Base-by-base conservation (phyloP, 495 filamentous ascomycete species). In the Venustampulla echinocandica region DNA sequence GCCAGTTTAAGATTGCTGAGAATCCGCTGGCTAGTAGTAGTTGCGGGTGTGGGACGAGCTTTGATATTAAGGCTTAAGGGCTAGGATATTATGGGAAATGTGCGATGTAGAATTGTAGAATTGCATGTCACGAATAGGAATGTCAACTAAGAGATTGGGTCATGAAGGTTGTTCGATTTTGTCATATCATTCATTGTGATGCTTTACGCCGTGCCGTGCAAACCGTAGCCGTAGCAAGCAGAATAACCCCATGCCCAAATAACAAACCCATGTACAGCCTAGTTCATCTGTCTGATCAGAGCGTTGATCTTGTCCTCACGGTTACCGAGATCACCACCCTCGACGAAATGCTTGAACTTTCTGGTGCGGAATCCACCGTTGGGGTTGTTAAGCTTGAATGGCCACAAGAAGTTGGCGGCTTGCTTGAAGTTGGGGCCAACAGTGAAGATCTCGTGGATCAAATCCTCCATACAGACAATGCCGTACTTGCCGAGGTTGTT, bases 401-500 rank as follows among this genome's bases (percentile, higher is more conserved):
- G 92, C 92, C 92, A 98, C 40, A 98, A 76, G 80, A 97, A 97
- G 84, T 97, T 98, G 79, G 86, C 84, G 65, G 87, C 87, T 78
- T 97, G 89, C 84, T 98, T 98, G 85, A 98, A 98, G 79, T 95
- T 95, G 74, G 90, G 89, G 61, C 90, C 92, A 53, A 96, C 92
- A 49, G 89, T 95, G 77, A 79, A 88, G 76, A 98, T 95, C 79
- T 98, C 92, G 79, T 98, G 92, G 70, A 98, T 90, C 59, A 98
- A 72, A 76, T 97, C 92, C 76, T 98, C 92, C 71, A 98, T 90
- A 66, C 90, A 98, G 77, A 98, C 87, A 67, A 98, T 95, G 66
- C 92, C 90, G 74, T 84, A 93, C 79, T 95, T 87, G 73, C 92
- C 92, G 58, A 98, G 81, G 76, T 76, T 77, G 73, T 86, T 81